Evolutionary conservation across 1,284 basidiomycete genomes (phyloP), one percentile per base, ranked within the genome.

Genomic region (Meira miltonrushii): DNA sequence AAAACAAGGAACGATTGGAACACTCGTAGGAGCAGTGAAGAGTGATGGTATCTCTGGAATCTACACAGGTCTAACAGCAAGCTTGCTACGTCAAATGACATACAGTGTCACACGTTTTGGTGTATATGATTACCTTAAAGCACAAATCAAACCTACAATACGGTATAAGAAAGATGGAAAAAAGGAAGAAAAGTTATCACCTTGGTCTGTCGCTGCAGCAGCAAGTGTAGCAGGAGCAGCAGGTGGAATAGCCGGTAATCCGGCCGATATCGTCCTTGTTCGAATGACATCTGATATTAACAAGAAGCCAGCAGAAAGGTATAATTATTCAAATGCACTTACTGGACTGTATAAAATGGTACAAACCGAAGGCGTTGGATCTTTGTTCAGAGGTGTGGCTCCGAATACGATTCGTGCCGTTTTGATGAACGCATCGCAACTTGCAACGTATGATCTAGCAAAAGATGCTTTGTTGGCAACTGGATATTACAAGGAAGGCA

Each of bases 381-480:
- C 79, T 9, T 73, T 84, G 17, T 80, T 79, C 52, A 71, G 82
- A 38, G 83, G 83, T 11, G 59, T 82, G 7, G 75, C 75, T 7
- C 82, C 82, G 1, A 83, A 83, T 65, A 79, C 80, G 2, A 81
- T 82, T 46, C 71, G 82, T 54, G 81, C 82, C 0, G 78, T 82
- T 13, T 69, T 83, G 23, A 83, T 83, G 82, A 83, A 83, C 72
- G 77, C 73, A 12, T 61, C 59, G 1, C 75, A 78, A 58, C 61
- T 78, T 6, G 74, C 75, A 0, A 73, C 75, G 38, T 84, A 83
- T 74, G 82, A 83, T 67, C 79, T 79, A 60, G 82, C 83, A 79
- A 84, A 84, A 71, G 75, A 77, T n/a, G 28, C 71, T 39, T 74
- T 84, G 12, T 74, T 81, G n/a, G 56, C 68, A 13, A 64, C 74